A percentile compares a stretch with the other conserved stretches of the same genome.
phyloP scores from a whole-genome alignment of 441 rosid species.

The Iberis amara region DNA sequence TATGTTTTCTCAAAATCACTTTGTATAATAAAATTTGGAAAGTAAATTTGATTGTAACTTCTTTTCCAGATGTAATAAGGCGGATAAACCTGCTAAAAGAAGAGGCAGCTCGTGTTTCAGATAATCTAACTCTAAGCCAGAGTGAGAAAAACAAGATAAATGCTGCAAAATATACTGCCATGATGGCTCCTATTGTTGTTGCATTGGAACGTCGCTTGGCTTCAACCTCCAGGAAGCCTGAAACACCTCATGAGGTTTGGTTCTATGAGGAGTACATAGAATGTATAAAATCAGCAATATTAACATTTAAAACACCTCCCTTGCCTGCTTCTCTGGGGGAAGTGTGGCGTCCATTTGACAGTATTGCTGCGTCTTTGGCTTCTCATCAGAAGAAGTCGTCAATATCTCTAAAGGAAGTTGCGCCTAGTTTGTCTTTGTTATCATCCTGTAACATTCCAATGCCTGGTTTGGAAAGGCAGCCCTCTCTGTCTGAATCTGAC shows the following conservation, averaged over 20 bases:
- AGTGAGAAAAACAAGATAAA: slow-evolving; percentile 87
- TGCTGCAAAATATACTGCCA: slow-evolving; percentile 93
- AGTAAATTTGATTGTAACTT: slow-evolving; percentile 23
- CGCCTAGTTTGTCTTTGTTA: slow-evolving; percentile 78
- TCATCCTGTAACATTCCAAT: slow-evolving; percentile 94
- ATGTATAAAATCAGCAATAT: slow-evolving; percentile 66
- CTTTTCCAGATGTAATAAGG: slow-evolving; percentile 77
- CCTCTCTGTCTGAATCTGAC: slow-evolving; percentile 50
- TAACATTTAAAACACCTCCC: slow-evolving; percentile 82
- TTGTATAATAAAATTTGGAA: background rate
- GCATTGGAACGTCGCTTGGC: slow-evolving; percentile 95
- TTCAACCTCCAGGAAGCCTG: slow-evolving; percentile 90
- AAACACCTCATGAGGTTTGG: slow-evolving; percentile 95
- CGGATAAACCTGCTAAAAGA: slow-evolving; percentile 87
- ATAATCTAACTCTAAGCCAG: slow-evolving; percentile 80
- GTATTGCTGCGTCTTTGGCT: slow-evolving; percentile 83
- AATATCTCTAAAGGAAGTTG: slow-evolving; percentile 84
- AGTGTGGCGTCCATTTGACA: slow-evolving; percentile 89
- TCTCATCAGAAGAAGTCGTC: slow-evolving; percentile 85
- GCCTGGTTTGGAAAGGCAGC: slow-evolving; percentile 97
- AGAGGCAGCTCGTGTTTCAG: slow-evolving; percentile 89
- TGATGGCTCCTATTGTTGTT: slow-evolving; percentile 97
- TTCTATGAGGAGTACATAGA: slow-evolving; percentile 74
- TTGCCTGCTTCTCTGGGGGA: slow-evolving; percentile 75
- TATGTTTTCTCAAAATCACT: slow-evolving; percentile 1